Base-by-base conservation (phyloP, 805 yeast species). In the Candida ascalaphidarum region DNA sequence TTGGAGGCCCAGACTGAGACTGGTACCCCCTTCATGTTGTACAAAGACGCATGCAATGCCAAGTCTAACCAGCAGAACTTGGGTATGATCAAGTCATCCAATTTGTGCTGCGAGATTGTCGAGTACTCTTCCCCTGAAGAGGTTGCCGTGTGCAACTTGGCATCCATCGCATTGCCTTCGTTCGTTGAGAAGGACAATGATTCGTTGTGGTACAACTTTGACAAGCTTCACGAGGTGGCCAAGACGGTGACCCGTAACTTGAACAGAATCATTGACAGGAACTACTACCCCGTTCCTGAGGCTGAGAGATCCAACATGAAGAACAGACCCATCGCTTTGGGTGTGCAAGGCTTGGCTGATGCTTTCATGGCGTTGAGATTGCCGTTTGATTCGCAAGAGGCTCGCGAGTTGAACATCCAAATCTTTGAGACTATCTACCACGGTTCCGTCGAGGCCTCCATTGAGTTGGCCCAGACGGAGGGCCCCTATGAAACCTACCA, bases 1-100 rank as follows among this genome's bases (percentile, higher is more conserved):
- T 59, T 72, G 47, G 77, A 71, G 47, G 73, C 77, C 14, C 79
- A 72, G 51, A 72, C 78, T 26, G 79, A 72, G 52, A 72, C 79
- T 19, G 79, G 79, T 47, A 71, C 76, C 27, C 79, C 79, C 25
- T 72, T 71, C 57, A 71, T 72, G 77, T 57, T 72, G 41, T 72
- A 72, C 58, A 72, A 72, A 51, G 79, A 72, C 53, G 73, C 78
- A 10, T 72, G 78, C 53, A 72, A 72, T 55, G 41, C 51, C 40
- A 72, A 72, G 53, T 58, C 77, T 30, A 72, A 72, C 55, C 79
- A 72, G 51, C 64, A 71, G 64, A 72, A 72, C 50, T 59, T 72
- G 49, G 79, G 79, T 43, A 52, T 63, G 22, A 72, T 72, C 49
- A 72, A 72, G 48, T 71, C 77, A 5, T 72, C 78, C 22, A 72